Percentiles rank a stretch among this genome's conserved stretches.
Evolutionary conservation across 352 stramenopile genomes (phyloP).

Genomic region (Phytophthora sansomeana): DNA sequence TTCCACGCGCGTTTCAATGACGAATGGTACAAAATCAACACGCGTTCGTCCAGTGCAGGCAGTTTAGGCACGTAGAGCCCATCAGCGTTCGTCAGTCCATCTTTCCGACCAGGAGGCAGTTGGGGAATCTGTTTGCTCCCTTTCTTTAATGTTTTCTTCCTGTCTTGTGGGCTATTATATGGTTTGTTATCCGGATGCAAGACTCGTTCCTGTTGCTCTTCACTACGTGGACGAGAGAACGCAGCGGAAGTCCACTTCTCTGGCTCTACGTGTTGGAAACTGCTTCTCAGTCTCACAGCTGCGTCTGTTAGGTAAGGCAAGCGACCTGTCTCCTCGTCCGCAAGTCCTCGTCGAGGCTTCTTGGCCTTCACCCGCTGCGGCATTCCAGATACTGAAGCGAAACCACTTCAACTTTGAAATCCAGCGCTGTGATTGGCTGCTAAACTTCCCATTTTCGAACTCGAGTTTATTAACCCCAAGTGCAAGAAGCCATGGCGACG

Average conservation of each 20-base stretch:
- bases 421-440: conserved; percentile 16
- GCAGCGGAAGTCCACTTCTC: conserved; percentile 1
- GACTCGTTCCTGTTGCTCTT: conserved; percentile 28
- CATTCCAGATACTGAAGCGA: neutral
- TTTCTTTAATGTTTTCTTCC: neutral
- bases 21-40: conserved; percentile 73
- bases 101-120: neutral
- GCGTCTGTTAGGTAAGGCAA: conserved; percentile 30
- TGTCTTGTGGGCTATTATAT: neutral
- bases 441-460: neutral
- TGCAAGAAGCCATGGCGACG: conserved; percentile 25
- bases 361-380: neutral
- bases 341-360: conserved; percentile 2
- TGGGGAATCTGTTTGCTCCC: conserved; percentile 2
- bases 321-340: conserved; percentile 16
- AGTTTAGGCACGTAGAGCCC: conserved; percentile 13
- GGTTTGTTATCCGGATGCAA: neutral
- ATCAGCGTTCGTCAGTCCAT: neutral
- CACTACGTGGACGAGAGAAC: neutral
- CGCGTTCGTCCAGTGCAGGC: conserved; percentile 58
- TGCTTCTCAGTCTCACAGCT: conserved; percentile 8
- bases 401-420: conserved; percentile 25
- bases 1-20: conserved; percentile 50
- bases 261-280: conserved; percentile 3
- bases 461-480: neutral